Evolutionary conservation across 176 grass and related monocot genomes (phyloP).

Genomic region (Raddia distichophylla): DNA sequence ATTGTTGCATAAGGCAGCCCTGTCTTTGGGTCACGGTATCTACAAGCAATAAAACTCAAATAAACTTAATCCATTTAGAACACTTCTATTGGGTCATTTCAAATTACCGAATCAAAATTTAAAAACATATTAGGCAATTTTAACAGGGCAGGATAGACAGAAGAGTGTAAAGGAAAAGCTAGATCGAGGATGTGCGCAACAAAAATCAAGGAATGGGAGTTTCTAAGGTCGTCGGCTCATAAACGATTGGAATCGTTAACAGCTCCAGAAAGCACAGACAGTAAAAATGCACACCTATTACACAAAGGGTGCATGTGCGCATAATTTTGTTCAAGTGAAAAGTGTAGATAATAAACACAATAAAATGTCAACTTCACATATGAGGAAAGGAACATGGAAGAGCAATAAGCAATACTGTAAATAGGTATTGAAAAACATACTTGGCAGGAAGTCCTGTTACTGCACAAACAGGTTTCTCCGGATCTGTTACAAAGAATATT

Average conservation of each 20-base stretch:
- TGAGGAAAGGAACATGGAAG: constrained; percentile 17
- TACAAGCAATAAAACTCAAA: constrained; percentile 45
- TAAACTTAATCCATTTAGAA: constrained; percentile 27
- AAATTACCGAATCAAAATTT: constrained; percentile 6
- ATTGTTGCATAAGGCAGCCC: constrained; percentile 84
- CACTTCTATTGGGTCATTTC: constrained; percentile 30
- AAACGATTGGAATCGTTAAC: neutral
- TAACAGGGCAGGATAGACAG: neutral
- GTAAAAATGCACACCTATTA: neutral
- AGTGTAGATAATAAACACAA: neutral
- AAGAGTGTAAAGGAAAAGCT: neutral
- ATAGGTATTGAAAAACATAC: constrained; percentile 53
- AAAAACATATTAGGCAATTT: neutral
- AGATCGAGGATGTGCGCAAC: neutral
- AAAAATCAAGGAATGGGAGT: constrained; percentile 18
- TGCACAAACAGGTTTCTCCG: constrained; percentile 70
- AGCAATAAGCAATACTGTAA: neutral
- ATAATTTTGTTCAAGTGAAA: constrained; percentile 13
- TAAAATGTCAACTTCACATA: constrained; percentile 3
- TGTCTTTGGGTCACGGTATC: constrained; percentile 92
- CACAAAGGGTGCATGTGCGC: neutral
- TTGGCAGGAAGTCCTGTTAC: constrained; percentile 85
- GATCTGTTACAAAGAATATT: constrained; percentile 56
- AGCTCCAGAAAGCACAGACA: neutral
- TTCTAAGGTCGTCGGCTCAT: neutral